These are phyloP conservation scores for Fonsecaea monophora DNA, from an alignment of 2,329 filamentous ascomycete species.

Conservation along the genomic window DNA sequence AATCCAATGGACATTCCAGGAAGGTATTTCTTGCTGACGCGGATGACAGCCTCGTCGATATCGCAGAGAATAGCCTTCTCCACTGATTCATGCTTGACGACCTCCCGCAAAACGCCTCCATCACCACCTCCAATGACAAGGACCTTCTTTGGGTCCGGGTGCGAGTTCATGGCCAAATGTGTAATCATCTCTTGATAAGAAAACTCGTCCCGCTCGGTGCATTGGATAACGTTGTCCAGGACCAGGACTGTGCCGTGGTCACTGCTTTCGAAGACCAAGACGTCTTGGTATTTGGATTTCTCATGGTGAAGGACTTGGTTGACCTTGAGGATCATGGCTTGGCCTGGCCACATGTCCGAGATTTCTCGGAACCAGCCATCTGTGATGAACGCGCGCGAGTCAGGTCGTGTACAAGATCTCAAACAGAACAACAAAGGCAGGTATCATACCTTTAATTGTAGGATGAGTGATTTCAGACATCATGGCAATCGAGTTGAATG, in stretches of 20 bases:
- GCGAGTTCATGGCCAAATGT: constrained; percentile 96
- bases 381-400: constrained; percentile 47
- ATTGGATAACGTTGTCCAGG: constrained; percentile 98
- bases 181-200: constrained; percentile 99
- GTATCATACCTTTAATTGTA: constrained; percentile 72
- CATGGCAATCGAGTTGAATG: constrained; percentile 12
- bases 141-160: constrained; percentile 97
- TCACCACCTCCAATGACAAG: constrained; percentile 98
- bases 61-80: constrained; percentile 97
- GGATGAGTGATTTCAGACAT: constrained; percentile 77
- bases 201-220: constrained; percentile 98
- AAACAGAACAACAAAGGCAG: neutral
- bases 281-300: constrained; percentile 99
- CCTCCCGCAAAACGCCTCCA: constrained; percentile 94
- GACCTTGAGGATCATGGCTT: constrained; percentile 98
- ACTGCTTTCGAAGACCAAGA: constrained; percentile 97
- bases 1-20: constrained; percentile 93
- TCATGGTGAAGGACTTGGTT: constrained; percentile 98
- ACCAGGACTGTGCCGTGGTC: constrained; percentile 96
- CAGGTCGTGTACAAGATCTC: neutral
- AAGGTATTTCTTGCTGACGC: constrained; percentile 97
- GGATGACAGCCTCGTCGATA: constrained; percentile 98
- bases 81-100: constrained; percentile 97
- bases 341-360: constrained; percentile 98
- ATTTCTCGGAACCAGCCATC: constrained; percentile 99